Conservation (phyloP, 805 yeast genomes). For the Candida wancherniae region DNA sequence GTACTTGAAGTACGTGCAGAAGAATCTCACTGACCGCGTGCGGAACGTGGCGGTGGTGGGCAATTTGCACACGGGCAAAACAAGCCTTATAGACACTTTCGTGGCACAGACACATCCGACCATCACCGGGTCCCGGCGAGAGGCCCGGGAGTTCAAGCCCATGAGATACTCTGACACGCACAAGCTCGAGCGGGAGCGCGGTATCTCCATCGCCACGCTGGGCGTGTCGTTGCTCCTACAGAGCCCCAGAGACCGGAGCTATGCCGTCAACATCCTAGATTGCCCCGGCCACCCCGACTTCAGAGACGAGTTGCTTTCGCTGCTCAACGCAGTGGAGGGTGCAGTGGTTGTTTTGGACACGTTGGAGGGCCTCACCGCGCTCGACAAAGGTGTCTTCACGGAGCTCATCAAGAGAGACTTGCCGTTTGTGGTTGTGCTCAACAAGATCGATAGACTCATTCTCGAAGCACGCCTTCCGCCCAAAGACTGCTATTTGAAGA, state of each 20-base stretch:
- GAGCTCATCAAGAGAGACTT: slow-evolving; percentile 47
- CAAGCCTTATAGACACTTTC: slow-evolving; percentile 66
- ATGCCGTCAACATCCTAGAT: slow-evolving; percentile 63
- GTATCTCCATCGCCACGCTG: slow-evolving; percentile 58
- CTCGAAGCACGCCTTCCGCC: slow-evolving; percentile 76
- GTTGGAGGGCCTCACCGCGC: slow-evolving; percentile 72
- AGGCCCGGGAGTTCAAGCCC: slow-evolving; percentile 40
- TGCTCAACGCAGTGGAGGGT: slow-evolving; percentile 59
- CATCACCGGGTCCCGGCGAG: slow-evolving; percentile 20
- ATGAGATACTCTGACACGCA: slow-evolving; percentile 69
- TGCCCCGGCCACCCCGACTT: slow-evolving; percentile 92
- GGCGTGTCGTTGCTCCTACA: slow-evolving; percentile 59
- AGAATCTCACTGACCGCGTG: slow-evolving; percentile 53
- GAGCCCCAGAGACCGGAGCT: slow-evolving; percentile 48
- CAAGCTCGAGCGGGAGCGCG: slow-evolving; percentile 63
- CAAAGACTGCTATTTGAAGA: slow-evolving; percentile 63
- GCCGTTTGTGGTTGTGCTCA: slow-evolving; percentile 58
- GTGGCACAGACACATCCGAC: slow-evolving; percentile 58
- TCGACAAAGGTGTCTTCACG: slow-evolving; percentile 46
- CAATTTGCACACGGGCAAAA: slow-evolving; percentile 78
- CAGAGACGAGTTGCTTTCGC: slow-evolving; percentile 62
- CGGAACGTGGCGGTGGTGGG: slow-evolving; percentile 82
- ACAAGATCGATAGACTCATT: slow-evolving; percentile 82
- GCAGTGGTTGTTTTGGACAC: slow-evolving; percentile 72
- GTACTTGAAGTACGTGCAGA: slow-evolving; percentile 49